These are phyloP conservation scores for Aspergillus tubingensis DNA, from an alignment of 2,329 filamentous ascomycete genomes.

Conservation along the genomic window DNA sequence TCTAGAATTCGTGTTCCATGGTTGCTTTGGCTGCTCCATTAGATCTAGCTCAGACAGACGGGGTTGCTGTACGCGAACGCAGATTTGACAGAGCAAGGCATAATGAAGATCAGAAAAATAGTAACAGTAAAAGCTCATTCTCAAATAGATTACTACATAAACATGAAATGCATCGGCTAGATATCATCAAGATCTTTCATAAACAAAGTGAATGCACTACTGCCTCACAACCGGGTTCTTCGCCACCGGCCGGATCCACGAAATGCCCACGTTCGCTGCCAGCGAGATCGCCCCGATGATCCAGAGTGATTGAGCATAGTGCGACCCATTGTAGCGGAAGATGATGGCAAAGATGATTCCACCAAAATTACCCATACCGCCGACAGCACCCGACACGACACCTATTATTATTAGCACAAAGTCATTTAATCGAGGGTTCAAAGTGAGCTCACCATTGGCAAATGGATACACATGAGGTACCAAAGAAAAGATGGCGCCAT, in stretches of 20 bases:
- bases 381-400: slow-evolving; percentile 73
- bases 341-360: slow-evolving; percentile 82
- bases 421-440: neutral
- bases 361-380: slow-evolving; percentile 79
- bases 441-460: slow-evolving; percentile 65
- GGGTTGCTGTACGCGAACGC: no score
- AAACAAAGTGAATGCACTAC: neutral
- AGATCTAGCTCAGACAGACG: no score
- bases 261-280: slow-evolving; percentile 65
- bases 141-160: no score
- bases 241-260: slow-evolving; percentile 63
- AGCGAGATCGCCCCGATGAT: slow-evolving; percentile 78
- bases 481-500: slow-evolving; percentile 83
- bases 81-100: no score
- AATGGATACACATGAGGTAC: slow-evolving; percentile 83
- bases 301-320: slow-evolving; percentile 74
- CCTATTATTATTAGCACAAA: slow-evolving; percentile 30
- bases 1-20: no score
- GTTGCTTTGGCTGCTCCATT: no score
- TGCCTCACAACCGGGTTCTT: slow-evolving; percentile 49
- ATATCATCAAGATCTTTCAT: neutral
- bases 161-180: no score
- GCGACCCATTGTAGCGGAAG: slow-evolving; percentile 71
- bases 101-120: no score
- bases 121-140: no score